Percentiles rank a stretch among this genome's conserved stretches.
Conservation (phyloP, 179 eudicot genomes). For the Actinidia arguta region DNA sequence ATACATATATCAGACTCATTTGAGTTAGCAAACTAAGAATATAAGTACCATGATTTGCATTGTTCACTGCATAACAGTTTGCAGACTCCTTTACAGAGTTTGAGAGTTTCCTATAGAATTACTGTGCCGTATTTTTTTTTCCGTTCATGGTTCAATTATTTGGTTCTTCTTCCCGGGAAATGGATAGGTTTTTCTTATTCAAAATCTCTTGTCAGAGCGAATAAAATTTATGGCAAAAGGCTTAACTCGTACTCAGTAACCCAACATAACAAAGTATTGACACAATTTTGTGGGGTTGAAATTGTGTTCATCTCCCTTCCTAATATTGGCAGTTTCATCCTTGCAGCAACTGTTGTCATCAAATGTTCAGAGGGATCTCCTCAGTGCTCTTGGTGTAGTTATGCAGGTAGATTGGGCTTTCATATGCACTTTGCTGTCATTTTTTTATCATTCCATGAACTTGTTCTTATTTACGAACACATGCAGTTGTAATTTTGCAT, state of each 20-base stretch:
- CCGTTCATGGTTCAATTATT: background rate
- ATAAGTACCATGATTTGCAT: too few species aligned
- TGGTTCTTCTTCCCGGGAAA: background rate
- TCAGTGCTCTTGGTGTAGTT: constrained; percentile 64
- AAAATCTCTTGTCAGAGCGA: background rate
- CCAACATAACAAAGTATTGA: background rate
- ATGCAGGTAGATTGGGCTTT: constrained; percentile 55
- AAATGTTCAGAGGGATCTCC: constrained; percentile 77
- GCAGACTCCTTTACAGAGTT: too few species aligned
- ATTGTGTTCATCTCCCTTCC: background rate
- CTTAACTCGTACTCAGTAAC: background rate
- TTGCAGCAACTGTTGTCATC: constrained; percentile 70
- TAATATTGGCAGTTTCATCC: background rate
- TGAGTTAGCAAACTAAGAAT: too few species aligned
- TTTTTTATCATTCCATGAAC: background rate
- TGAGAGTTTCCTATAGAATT: too few species aligned
- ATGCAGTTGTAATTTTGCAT: constrained; percentile 69
- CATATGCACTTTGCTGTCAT: background rate
- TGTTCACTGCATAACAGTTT: too few species aligned
- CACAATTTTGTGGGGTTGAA: background rate
- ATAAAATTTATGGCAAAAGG: background rate
- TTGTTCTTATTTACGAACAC: background rate
- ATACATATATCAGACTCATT: too few species aligned
- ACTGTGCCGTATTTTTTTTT: too few species aligned
- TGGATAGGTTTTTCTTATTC: background rate